A percentile compares a stretch with the other conserved stretches of the same genome.
These are phyloP conservation scores for Moniliella sp. DNA, from an alignment of 1,284 basidiomycete species.

Conservation along the genomic window DNA sequence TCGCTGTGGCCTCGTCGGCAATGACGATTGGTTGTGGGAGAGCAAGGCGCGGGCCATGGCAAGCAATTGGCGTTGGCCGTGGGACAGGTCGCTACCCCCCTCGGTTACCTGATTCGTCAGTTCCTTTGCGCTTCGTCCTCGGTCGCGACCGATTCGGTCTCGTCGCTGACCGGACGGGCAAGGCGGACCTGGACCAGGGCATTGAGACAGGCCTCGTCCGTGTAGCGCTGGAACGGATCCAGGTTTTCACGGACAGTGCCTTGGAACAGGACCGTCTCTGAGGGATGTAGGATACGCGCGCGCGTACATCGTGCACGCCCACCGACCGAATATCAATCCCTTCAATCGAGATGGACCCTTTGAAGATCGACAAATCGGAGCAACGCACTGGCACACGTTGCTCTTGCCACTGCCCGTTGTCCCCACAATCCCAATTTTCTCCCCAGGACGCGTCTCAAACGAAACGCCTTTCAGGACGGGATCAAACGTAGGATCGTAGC, in stretches of 20 bases:
- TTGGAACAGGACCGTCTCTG: no score
- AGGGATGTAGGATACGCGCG: no score
- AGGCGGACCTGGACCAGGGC: slow-evolving; percentile 19
- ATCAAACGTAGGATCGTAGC: slow-evolving; percentile 50
- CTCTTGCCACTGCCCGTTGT: slow-evolving; percentile 17
- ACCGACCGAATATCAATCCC: no score
- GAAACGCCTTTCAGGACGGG: slow-evolving; percentile 45
- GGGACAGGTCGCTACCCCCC: slow-evolving; percentile 25
- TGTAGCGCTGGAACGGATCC: slow-evolving; percentile 40
- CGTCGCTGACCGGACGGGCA: slow-evolving; percentile 13
- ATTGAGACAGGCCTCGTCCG: slow-evolving; percentile 40
- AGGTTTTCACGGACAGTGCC: no score
- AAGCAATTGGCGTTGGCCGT: slow-evolving; percentile 41
- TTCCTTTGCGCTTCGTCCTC: no score
- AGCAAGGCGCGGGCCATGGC: slow-evolving; percentile 41
- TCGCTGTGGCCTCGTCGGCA: slow-evolving; percentile 4
- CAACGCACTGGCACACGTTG: no score
- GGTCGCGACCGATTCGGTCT: no score
- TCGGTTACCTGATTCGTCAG: slow-evolving; percentile 5
- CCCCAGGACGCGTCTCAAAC: slow-evolving; percentile 19
- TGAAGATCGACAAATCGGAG: no score
- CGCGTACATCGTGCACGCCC: no score
- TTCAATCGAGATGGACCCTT: no score
- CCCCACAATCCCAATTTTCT: slow-evolving; percentile 21
- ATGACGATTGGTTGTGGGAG: slow-evolving; percentile 27